Conservation (phyloP, 1,284 basidiomycete genomes). For the Ceratobasidium sp. region DNA sequence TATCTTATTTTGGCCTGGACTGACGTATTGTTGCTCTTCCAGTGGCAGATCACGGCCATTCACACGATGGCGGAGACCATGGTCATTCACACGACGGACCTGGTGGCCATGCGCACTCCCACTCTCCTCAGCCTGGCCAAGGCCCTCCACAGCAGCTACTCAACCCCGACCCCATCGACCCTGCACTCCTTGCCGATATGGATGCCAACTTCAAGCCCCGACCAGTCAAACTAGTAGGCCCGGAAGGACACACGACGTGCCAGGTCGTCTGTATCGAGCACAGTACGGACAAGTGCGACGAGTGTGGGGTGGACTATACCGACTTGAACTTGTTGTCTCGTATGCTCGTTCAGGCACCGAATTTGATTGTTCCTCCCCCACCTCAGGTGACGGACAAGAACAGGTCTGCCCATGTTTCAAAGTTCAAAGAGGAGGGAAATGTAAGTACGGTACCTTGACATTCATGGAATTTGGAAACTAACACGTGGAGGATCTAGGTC, state of each 20-base stretch:
- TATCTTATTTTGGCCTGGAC: background rate
- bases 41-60: slow-evolving; percentile 40
- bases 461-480: slow-evolving; percentile 16
- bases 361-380: slow-evolving; percentile 79
- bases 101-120: slow-evolving; percentile 36
- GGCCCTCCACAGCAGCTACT: slow-evolving; percentile 47
- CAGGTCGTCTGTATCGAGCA: slow-evolving; percentile 66
- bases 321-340: slow-evolving; percentile 72
- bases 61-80: slow-evolving; percentile 39
- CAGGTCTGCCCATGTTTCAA: slow-evolving; percentile 72
- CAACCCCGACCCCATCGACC: slow-evolving; percentile 63
- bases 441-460: slow-evolving; percentile 53
- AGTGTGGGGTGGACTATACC: slow-evolving; percentile 73
- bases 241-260: slow-evolving; percentile 51
- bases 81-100: slow-evolving; percentile 39
- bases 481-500: slow-evolving; percentile 53
- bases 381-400: slow-evolving; percentile 77
- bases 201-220: slow-evolving; percentile 73
- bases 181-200: slow-evolving; percentile 72
- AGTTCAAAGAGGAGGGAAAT: slow-evolving; percentile 90
- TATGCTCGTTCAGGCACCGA: slow-evolving; percentile 70
- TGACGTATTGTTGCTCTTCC: background rate
- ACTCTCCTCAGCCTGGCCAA: slow-evolving; percentile 41
- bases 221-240: slow-evolving; percentile 58
- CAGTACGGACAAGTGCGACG: slow-evolving; percentile 70